Conservation (phyloP, 139 green algal genomes). For the Astrephomene gubernaculifera region DNA sequence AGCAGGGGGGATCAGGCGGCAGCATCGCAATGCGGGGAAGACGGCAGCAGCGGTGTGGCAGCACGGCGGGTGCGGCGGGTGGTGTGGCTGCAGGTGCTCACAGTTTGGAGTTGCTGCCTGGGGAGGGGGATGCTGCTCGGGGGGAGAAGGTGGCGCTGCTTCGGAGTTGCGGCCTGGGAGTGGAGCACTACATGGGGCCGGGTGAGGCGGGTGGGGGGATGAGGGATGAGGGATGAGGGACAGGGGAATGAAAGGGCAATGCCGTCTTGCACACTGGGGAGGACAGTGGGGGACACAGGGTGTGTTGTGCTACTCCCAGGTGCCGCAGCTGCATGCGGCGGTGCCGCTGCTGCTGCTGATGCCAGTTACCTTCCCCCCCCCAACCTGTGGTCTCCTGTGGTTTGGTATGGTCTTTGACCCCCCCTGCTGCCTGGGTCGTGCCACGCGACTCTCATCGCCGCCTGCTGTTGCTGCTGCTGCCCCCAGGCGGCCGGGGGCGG, state of each 20-base stretch:
- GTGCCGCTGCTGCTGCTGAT: neutral
- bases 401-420: neutral
- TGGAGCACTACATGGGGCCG: conserved; percentile 11
- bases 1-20: too few relatives aligned
- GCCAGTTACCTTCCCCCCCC: neutral
- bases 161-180: neutral
- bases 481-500: neutral
- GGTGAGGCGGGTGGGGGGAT: neutral
- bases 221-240: neutral
- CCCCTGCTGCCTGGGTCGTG: neutral
- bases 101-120: conserved; percentile 24
- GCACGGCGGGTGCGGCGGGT: neutral
- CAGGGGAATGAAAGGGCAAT: neutral
- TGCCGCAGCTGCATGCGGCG: neutral
- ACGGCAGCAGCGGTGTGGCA: neutral
- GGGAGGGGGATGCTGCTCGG: neutral
- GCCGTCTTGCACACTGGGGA: neutral
- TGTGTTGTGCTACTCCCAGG: neutral
- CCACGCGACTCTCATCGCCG: too few relatives aligned
- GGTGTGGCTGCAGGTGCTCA: neutral
- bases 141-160: neutral
- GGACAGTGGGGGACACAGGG: neutral
- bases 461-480: neutral
- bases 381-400: too few relatives aligned
- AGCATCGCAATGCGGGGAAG: too few relatives aligned